Evolutionary conservation across 2,329 filamentous ascomycete species (phyloP), one percentile per base, ranked within the genome.

Genomic region (Paracoccidioides lutzii): DNA sequence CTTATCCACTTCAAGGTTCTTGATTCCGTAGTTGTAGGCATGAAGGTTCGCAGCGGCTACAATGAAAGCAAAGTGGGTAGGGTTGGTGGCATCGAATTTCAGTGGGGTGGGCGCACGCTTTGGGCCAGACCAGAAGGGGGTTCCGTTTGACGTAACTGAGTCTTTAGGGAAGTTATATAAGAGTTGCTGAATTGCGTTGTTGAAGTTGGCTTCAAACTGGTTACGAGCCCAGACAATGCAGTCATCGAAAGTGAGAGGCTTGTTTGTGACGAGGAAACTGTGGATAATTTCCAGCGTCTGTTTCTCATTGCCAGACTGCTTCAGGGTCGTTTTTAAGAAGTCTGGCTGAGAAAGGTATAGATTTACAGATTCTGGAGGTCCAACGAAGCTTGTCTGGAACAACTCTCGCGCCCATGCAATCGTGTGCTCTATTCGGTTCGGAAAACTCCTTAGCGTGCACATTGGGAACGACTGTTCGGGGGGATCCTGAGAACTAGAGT

Each of bases 381-480:
- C 93, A 63, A 95, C 90, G 65, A 97, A 98, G 63, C 85, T 89
- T 33, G 84, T 85, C 74, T 97, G 90, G 73, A 98, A 98, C 61
- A 95, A 81, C 70, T 97, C 93, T 65, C 94, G 88, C 42, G 90
- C 85, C 93, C 93, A 98, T 2, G 93, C 93, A 69, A 98, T 98
- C 0, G 93, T 97, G 72, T 98, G 93, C 74, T 98, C 90, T 65
- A 98, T 98, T 66, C 86, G 86, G 78, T 98, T 98, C 57, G 93
- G 93, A 78, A 98, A 98, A 72, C 90, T 96, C 67, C 88, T 83
- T 59, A 98, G 80, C 4, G 93, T 97, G 72, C 93, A 98, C 90
- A 97, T 97, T 0, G 93, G 93, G 79, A 98, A 97, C 0, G 93
- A 95, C 75, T 96, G 90, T 78, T 98, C 94, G 0, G 93, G 93